Base-by-base conservation (phyloP, 1,284 basidiomycete genomes). In the Ustilago loliicola region DNA sequence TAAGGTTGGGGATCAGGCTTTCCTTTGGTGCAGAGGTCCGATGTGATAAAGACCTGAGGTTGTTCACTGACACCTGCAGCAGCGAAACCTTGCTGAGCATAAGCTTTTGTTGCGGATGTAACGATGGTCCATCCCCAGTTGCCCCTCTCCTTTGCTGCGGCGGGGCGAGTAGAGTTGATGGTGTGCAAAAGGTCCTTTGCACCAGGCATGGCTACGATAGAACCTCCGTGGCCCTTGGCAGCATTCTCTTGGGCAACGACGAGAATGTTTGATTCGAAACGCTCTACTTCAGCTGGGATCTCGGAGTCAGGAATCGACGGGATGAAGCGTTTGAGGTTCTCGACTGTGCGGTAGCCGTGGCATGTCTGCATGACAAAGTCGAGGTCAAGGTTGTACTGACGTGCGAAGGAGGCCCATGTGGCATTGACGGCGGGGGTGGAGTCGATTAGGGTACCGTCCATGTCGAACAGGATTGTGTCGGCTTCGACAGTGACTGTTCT, bases 391-490 rank as follows among this genome's bases (percentile, higher is more conserved):
- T 78, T 67, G 77, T 83, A 85, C 51, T 80, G 64, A n/a, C 75
- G 55, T 11, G 80, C 81, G 47, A 80, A 83, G 15, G 79, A 77
- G 17, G 57, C 71, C 85, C 85, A 86, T 19, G 82, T 83, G 0
- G 81, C 81, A 64, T 85, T 84, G 40, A 85, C 80, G 1, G 85
- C 85, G 0, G 83, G 84, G 7, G 84, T 86, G 3, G 83, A 85
- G 48, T 85, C 84, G 69, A 85, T 83, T 13, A 85, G 71, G 7
- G 85, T 86, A 17, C 85, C 85, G 55, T 86, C 85, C 85, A 86
- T 86, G 60, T 86, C 85, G 52, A 86, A 86, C n/a, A 86, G 76
- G 77, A 83, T 75, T 23, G 80, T 80, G 32, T 83, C 81, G 29
- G 81, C 79, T 45, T 78, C 80, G 7, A 83, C 29, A 0, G 45